Percentiles rank a stretch among this genome's conserved stretches.
phyloP scores from a whole-genome alignment of 1,284 basidiomycete species.

The Apiotrichum domesticum region DNA sequence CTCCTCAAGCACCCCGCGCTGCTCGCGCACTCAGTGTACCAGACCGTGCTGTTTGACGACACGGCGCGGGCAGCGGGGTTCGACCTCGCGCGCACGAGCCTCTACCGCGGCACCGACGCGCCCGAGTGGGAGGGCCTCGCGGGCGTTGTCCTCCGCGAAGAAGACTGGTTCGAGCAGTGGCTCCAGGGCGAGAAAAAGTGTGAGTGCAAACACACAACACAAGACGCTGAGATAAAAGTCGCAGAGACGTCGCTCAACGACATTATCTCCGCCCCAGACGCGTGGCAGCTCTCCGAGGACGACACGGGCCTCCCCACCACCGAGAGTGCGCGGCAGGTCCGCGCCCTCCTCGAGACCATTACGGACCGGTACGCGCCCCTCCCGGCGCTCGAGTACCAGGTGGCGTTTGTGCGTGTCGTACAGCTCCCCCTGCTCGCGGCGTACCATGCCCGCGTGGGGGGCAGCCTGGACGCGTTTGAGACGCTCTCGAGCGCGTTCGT shows the following conservation, averaged over 20 bases:
- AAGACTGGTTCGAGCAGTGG: constrained; percentile 88
- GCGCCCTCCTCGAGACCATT: constrained; percentile 78
- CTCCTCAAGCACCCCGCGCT: constrained; percentile 73
- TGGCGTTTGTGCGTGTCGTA: constrained; percentile 73
- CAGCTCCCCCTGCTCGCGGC: constrained; percentile 77
- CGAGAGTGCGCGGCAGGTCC: constrained; percentile 70
- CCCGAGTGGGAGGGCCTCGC: constrained; percentile 66
- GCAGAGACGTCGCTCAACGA: constrained; percentile 59
- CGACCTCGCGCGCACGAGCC: constrained; percentile 52
- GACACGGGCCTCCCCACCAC: constrained; percentile 48
- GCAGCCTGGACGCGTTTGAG: constrained; percentile 89
- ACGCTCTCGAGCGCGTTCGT: constrained; percentile 78
- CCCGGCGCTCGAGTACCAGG: constrained; percentile 67
- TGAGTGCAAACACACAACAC: constrained; percentile 47
- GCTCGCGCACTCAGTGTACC: constrained; percentile 91
- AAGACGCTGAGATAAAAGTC: constrained; percentile 47
- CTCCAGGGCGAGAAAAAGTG: constrained; percentile 77
- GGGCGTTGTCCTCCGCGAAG: constrained; percentile 70
- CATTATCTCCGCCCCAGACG: constrained; percentile 70
- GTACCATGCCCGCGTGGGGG: constrained; percentile 70
- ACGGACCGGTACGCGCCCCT: constrained; percentile 90
- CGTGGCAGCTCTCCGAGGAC: constrained; percentile 73
- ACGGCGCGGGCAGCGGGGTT: constrained; percentile 72
- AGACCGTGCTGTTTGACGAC: constrained; percentile 81
- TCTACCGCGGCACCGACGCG: constrained; percentile 22